Evolutionary conservation across 1,139 yeast species (phyloP).

Genomic region (Meyerozyma athensensis): DNA sequence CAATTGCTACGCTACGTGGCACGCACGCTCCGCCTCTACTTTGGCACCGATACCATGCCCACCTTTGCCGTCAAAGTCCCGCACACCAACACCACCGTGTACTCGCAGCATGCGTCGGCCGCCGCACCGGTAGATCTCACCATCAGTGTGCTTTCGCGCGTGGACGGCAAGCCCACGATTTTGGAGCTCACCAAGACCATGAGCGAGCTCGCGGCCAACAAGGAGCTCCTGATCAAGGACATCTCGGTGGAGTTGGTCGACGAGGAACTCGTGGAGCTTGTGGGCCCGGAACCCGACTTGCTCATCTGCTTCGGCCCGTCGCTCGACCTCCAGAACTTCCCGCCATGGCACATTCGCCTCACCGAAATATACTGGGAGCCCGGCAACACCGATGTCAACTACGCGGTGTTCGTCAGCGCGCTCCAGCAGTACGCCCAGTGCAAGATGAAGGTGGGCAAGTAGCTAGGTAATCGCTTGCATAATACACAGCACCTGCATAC

Average conservation of each 20-base stretch:
- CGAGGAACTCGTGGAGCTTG: slow-evolving; percentile 67
- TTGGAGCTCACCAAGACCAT: slow-evolving; percentile 85
- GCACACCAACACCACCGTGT: slow-evolving; percentile 48
- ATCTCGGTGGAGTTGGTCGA: slow-evolving; percentile 72
- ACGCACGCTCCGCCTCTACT: slow-evolving; percentile 63
- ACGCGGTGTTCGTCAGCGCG: slow-evolving; percentile 82
- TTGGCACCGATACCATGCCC: slow-evolving; percentile 70
- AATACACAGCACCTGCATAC: neutral
- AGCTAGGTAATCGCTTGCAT: too few relatives aligned
- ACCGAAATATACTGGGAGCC: slow-evolving; percentile 90
- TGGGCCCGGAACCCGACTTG: slow-evolving; percentile 88
- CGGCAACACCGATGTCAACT: slow-evolving; percentile 73
- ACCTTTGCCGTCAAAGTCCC: slow-evolving; percentile 57
- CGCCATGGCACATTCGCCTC: slow-evolving; percentile 96
- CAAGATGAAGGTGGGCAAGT: slow-evolving; percentile 84
- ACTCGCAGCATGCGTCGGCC: slow-evolving; percentile 14
- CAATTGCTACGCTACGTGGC: slow-evolving; percentile 57
- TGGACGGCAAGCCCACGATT: slow-evolving; percentile 87
- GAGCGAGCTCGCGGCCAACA: slow-evolving; percentile 65
- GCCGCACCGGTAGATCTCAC: slow-evolving; percentile 44
- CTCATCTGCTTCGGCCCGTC: slow-evolving; percentile 80
- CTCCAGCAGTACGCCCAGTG: slow-evolving; percentile 74
- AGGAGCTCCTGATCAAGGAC: slow-evolving; percentile 61
- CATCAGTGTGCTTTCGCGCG: slow-evolving; percentile 61
- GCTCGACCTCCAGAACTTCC: slow-evolving; percentile 86